Evolutionary conservation across 352 stramenopile species (phyloP), one percentile per base, ranked within the genome.

Genomic region (Pythium myriotylum): DNA sequence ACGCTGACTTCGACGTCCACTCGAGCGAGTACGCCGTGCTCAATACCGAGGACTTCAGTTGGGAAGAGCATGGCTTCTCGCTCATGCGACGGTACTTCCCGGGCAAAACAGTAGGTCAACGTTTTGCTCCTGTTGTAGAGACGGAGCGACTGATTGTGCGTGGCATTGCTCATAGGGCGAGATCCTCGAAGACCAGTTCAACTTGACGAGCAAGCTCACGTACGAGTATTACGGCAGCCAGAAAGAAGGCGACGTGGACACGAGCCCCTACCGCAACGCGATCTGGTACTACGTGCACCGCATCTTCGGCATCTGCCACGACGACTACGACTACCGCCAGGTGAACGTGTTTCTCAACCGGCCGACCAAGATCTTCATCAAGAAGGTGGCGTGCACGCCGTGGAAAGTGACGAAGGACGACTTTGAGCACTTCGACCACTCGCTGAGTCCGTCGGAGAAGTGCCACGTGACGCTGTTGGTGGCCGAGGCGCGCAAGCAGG

Each of bases 201-300:
- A 95, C 55, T 53, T 94, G 27, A 93, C 81, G n/a, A 78, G 67
- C 68, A 92, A 90, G 65, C 70, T 95, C 14, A 95, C 86, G 52
- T 94, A 95, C 62, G 77, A 91, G 41, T 90, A 72, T 67, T 89
- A 88, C 37, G 84, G 85, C 35, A 51, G 59, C 27, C 54, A 89
- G 26, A 82, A 86, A 23, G 76, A 86, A 29, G 65, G 78, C 24
- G 74, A 70, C 37, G 63, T 94, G 40, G 85, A 95, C 75, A 95
- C 86, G 26, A 82, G 67, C 47, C 83, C 86, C 45, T 95, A 91
- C 68, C 86, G 85, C 20, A 74, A 87, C 42, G 86, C 86, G 51
- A 88, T 95, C 27, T 94, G 86, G 85, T 93, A 91, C 67, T 95
- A 94, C 39, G 85, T 94, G 17, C 86, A 94, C 59, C 84, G 86